Base-by-base conservation (phyloP, 192 early-diverging fungal genomes). In the Backusella circina region DNA sequence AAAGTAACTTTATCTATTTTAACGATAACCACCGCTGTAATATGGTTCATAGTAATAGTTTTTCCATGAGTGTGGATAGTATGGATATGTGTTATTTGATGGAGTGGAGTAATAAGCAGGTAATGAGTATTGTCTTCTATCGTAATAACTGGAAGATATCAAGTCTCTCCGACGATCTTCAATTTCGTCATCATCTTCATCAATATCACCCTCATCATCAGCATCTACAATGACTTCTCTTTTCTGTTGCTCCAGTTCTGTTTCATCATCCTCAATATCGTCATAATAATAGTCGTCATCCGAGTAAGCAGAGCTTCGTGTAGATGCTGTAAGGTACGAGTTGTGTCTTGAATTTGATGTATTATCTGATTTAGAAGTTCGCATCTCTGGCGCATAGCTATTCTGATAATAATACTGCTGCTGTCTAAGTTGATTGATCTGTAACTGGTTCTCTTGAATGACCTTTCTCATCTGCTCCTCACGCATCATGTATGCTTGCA, bases 391-490 rank as follows among this genome's bases (percentile, higher is more conserved):
- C 3, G 12, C 8, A 1, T 61, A 61, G 1, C 15, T 44, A 0
- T 44, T 9, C 10, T 61, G 23, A 28, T 61, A 13, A 61, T 61
- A 28, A 28, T 61, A 28, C 7, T 61, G 54, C 1, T 61, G 54
- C 8, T 26, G 54, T 61, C 54, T 23, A 37, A 68, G 67, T 21
- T 68, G 67, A 21, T 37, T 68, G 18, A 68, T 38, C 21, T 68
- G 67, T 68, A 37, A 1, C 35, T 36, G 67, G 35, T 68, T 68
- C 36, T 68, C 67, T 21, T 68, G 32, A 37, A 68, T 68, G 4
- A 68, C 36, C 10, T 68, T 68, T 21, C 67, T 33, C 67, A 68
- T 68, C 16, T 68, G 67, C 33, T 68, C 67, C 35, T 68, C 67
- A 21, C 67, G 67, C 18, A 37, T 36, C 21, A 68, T 68, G 23